Conservation (phyloP, 306 rosid genomes). For the Abrus pulchellus region DNA sequence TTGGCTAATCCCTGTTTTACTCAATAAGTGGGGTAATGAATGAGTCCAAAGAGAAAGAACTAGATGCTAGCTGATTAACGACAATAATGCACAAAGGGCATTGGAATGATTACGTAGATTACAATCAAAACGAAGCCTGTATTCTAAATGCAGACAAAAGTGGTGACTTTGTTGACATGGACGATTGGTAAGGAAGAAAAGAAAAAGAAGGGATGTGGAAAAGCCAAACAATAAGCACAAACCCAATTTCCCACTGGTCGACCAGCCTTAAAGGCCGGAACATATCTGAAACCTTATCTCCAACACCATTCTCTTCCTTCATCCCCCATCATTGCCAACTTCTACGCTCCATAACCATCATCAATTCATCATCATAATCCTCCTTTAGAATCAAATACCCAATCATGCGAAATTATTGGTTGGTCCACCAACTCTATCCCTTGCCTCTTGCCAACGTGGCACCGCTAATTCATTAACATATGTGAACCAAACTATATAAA, state of each 20-base stretch:
- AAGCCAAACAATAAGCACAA: slow-evolving; percentile 72
- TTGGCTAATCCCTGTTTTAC: slow-evolving; percentile 35
- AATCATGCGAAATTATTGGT: slow-evolving; percentile 76
- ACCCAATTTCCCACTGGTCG: slow-evolving; percentile 58
- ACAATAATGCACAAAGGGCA: slow-evolving; percentile 39
- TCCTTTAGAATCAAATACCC: slow-evolving; percentile 65
- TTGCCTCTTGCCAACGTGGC: slow-evolving; percentile 37
- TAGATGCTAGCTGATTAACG: slow-evolving; percentile 37
- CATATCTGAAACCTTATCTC: slow-evolving; percentile 83
- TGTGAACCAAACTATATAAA: neutral
- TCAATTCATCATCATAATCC: slow-evolving; percentile 51
- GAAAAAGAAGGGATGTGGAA: slow-evolving; percentile 47
- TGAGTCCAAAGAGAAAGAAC: slow-evolving; percentile 39
- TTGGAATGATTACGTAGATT: slow-evolving; percentile 45
- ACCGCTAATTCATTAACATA: slow-evolving; percentile 6
- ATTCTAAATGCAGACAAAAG: slow-evolving; percentile 57
- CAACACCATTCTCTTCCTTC: slow-evolving; percentile 50
- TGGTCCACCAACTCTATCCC: slow-evolving; percentile 48
- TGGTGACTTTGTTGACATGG: slow-evolving; percentile 60
- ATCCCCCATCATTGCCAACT: slow-evolving; percentile 60
- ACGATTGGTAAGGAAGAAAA: slow-evolving; percentile 54
- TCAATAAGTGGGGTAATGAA: slow-evolving; percentile 16
- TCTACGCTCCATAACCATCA: slow-evolving; percentile 51
- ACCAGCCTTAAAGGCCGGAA: slow-evolving; percentile 70
- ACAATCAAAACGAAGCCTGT: slow-evolving; percentile 46